A percentile compares a stretch with the other conserved stretches of the same genome.
These are phyloP conservation scores for Phytophthora melonis DNA, from an alignment of 352 stramenopile genomes.

Conservation along the genomic window DNA sequence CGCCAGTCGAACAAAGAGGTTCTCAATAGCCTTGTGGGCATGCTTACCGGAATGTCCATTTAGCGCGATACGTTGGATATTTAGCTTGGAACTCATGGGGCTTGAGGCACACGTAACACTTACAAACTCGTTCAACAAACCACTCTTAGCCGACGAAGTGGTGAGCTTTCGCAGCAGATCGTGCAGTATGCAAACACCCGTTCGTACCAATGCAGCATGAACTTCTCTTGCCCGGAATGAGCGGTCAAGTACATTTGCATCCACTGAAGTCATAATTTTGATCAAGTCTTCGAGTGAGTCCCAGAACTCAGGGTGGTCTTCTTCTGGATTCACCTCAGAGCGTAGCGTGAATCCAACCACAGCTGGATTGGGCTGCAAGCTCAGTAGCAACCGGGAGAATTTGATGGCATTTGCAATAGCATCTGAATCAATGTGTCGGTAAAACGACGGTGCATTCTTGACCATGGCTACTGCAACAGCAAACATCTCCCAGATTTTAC, in stretches of 20 bases:
- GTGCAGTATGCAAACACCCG: slow-evolving; percentile 56
- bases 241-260: slow-evolving; percentile 11
- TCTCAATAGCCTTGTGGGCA: slow-evolving; percentile 51
- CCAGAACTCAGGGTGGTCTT: background rate
- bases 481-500: slow-evolving; percentile 22
- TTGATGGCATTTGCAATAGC: slow-evolving; percentile 15
- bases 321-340: background rate
- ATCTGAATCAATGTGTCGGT: slow-evolving; percentile 1
- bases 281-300: slow-evolving; percentile 25
- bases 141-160: slow-evolving; percentile 51
- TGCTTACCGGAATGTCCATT: slow-evolving; percentile 12
- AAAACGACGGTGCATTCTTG: background rate
- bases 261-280: slow-evolving; percentile 27
- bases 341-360: slow-evolving; percentile 15
- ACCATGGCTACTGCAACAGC: background rate
- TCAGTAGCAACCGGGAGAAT: slow-evolving; percentile 20
- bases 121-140: slow-evolving; percentile 50
- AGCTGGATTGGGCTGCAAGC: slow-evolving; percentile 24
- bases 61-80: background rate
- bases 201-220: slow-evolving; percentile 33
- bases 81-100: background rate
- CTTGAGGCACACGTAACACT: slow-evolving; percentile 10
- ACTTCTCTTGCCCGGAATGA: slow-evolving; percentile 16
- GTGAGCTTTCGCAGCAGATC: slow-evolving; percentile 65
- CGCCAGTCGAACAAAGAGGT: slow-evolving; percentile 59